Conservation (phyloP, 2,329 filamentous ascomycete genomes). For the Talaromyces sp. region DNA sequence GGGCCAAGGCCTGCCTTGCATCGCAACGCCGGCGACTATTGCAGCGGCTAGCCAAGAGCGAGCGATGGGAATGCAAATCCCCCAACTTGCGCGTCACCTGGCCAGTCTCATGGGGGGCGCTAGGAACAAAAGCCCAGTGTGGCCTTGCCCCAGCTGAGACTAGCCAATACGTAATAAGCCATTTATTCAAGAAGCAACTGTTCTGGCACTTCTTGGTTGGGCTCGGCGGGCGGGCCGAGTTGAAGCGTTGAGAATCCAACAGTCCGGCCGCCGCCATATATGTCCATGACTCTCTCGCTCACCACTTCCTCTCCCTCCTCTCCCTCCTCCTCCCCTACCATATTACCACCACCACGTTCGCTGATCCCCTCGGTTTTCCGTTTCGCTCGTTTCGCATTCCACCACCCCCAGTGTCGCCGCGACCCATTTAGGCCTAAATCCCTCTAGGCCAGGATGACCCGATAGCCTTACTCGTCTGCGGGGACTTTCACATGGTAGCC, state of each 20-base stretch:
- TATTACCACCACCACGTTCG: neutral
- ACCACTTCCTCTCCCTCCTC: neutral
- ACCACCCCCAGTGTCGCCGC: neutral
- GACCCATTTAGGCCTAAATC: neutral
- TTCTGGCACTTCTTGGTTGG: conserved; percentile 5
- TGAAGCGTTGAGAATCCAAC: conserved; percentile 12
- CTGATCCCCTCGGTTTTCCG: neutral
- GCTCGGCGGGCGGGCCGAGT: conserved; percentile 10
- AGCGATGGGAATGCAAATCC: neutral
- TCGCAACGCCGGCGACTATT: no score
- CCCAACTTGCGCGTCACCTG: neutral
- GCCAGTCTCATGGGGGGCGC: neutral
- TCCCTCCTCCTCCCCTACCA: neutral
- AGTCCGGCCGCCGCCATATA: neutral
- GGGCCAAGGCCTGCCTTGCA: neutral
- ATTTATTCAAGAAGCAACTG: neutral
- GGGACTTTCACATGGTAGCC: conserved; percentile 8
- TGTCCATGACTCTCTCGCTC: neutral
- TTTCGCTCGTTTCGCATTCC: neutral
- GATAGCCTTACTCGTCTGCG: neutral
- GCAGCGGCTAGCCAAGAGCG: neutral
- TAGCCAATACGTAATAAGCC: neutral
- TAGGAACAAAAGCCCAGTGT: neutral
- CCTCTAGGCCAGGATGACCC: neutral
- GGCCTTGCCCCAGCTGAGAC: neutral